Evolutionary conservation across 2,329 filamentous ascomycete species (phyloP).

Genomic region (Exophiala bonariae): DNA sequence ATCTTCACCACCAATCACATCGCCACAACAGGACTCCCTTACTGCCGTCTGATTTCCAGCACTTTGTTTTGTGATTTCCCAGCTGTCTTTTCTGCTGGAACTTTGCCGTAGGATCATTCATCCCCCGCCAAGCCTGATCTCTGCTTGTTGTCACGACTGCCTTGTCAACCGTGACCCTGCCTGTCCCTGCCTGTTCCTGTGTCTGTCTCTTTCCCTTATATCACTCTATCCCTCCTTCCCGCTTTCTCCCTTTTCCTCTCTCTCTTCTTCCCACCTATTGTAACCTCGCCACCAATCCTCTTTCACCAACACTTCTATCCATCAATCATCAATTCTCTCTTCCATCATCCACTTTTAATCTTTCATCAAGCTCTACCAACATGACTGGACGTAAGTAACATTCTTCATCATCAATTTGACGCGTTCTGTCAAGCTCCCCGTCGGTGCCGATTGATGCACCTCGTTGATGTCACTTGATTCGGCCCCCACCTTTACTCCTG

Average conservation of each 20-base stretch:
- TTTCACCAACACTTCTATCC: conserved; percentile 19
- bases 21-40: neutral
- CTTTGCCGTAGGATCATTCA: conserved; percentile 17
- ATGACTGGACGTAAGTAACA: conserved; percentile 65
- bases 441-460: too few species aligned
- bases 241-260: conserved; percentile 20
- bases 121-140: conserved; percentile 22
- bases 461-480: too few species aligned
- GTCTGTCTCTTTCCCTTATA: conserved; percentile 21
- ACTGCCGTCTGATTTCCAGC: conserved; percentile 19
- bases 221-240: conserved; percentile 13
- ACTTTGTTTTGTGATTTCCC: conserved; percentile 15
- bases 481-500: too few species aligned
- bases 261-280: conserved; percentile 15
- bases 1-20: conserved; percentile 23
- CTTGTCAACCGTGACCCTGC: neutral
- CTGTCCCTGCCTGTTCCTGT: conserved; percentile 1
- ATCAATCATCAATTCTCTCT: conserved; percentile 28
- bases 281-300: conserved; percentile 13
- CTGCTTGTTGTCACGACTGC: neutral
- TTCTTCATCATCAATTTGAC: too few species aligned
- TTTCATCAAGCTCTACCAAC: conserved; percentile 40
- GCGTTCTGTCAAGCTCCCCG: too few species aligned
- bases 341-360: conserved; percentile 30
- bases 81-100: conserved; percentile 9